Conservation (phyloP, 768 basidiomycete genomes). For the Boletus sp. region DNA sequence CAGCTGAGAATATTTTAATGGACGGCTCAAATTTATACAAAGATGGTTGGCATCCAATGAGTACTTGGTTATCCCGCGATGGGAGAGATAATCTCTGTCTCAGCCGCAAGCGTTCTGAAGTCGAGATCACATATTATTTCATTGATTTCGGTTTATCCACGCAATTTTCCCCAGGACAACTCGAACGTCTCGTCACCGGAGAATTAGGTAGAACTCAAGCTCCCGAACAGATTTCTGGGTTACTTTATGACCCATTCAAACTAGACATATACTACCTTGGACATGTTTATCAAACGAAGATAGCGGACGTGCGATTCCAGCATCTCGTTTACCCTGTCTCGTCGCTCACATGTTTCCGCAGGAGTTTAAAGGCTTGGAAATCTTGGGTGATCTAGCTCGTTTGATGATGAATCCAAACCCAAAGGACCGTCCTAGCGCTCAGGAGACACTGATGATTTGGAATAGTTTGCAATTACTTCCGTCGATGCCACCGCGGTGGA, state of each 20-base stretch:
- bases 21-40: conserved; percentile 25
- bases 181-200: not conserved
- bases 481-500: conserved; percentile 4
- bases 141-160: conserved; percentile 38
- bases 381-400: not conserved
- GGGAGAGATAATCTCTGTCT: conserved; percentile 16
- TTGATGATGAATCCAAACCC: conserved; percentile 10
- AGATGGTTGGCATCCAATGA: conserved; percentile 27
- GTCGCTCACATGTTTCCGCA: no score
- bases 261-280: conserved; percentile 31
- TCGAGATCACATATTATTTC: conserved; percentile 32
- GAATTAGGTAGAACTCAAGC: conserved; percentile 13
- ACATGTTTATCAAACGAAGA: conserved; percentile 20
- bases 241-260: conserved; percentile 32
- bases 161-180: conserved; percentile 12
- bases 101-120: conserved; percentile 24
- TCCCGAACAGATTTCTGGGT: conserved; percentile 20
- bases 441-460: conserved; percentile 6
- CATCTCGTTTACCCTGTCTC: no score
- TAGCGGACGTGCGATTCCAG: no score
- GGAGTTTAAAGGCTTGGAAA: conserved; percentile 8
- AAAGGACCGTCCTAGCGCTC: not conserved
- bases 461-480: conserved; percentile 2
- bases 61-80: conserved; percentile 7
- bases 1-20: conserved; percentile 33